Percentiles rank a stretch among this genome's conserved stretches.
Evolutionary conservation across 371 early-diverging fungal genomes (phyloP).

Genomic region (Conidiobolus incongruus): DNA sequence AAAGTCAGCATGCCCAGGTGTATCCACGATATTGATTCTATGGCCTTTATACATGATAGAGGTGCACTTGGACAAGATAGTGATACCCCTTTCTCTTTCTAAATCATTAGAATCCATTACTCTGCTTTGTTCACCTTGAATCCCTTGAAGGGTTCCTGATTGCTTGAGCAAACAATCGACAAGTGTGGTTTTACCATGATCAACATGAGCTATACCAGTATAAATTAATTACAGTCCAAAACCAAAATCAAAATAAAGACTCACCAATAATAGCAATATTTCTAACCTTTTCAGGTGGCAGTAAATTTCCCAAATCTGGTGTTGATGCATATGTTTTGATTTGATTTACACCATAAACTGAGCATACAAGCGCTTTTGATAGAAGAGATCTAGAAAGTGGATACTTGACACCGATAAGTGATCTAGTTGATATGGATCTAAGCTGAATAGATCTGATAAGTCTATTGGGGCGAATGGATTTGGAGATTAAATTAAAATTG

Average conservation of each 20-base stretch:
- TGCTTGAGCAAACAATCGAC: conserved; percentile 89
- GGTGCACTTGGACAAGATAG: conserved; percentile 54
- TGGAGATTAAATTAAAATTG: too few relatives aligned
- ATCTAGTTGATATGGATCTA: too few relatives aligned
- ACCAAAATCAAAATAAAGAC: background rate
- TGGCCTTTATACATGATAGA: conserved; percentile 30
- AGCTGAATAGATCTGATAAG: too few relatives aligned
- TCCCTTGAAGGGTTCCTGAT: conserved; percentile 9
- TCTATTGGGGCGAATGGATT: too few relatives aligned
- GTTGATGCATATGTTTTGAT: too few relatives aligned
- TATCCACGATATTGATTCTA: conserved; percentile 57
- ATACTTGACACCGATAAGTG: too few relatives aligned
- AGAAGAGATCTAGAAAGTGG: too few relatives aligned
- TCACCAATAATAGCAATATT: background rate
- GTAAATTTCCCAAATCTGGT: background rate
- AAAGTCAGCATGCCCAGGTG: conserved; percentile 59
- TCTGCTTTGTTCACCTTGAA: conserved; percentile 13
- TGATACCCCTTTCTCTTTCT: conserved; percentile 67
- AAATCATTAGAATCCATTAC: conserved; percentile 67
- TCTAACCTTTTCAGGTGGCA: background rate
- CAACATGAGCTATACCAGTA: conserved; percentile 65
- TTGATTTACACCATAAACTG: too few relatives aligned
- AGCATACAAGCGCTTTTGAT: too few relatives aligned
- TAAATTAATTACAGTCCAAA: background rate
- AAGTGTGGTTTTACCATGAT: conserved; percentile 97